Evolutionary conservation across 345 rosid genomes (phyloP).

Genomic region (Punica granatum): DNA sequence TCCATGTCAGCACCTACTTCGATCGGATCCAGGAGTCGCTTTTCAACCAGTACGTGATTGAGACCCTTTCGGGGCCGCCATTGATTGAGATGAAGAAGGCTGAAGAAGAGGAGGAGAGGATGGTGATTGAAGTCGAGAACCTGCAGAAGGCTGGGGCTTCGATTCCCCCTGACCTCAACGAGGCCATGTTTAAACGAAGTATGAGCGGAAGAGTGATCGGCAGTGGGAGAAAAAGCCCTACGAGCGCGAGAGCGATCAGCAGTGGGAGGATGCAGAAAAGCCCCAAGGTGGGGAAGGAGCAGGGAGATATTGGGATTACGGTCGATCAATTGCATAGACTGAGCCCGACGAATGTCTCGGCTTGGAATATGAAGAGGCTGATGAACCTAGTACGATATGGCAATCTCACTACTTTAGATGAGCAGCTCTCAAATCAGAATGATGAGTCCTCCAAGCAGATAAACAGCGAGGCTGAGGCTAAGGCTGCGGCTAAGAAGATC

Average conservation of each 20-base stretch:
- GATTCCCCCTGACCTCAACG: slow-evolving; percentile 10
- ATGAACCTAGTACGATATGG: slow-evolving; percentile 55
- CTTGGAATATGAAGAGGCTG: slow-evolving; percentile 73
- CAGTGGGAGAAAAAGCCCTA: slow-evolving; percentile 13
- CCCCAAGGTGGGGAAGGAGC: slow-evolving; percentile 23
- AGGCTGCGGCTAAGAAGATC: slow-evolving; percentile 15
- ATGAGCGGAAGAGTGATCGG: not conserved
- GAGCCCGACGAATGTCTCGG: slow-evolving; percentile 53
- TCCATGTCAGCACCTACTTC: slow-evolving; percentile 65
- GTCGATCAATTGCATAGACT: slow-evolving; percentile 45
- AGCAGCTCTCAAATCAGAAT: slow-evolving; percentile 34
- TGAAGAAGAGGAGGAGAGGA: slow-evolving; percentile 45
- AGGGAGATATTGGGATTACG: slow-evolving; percentile 34
- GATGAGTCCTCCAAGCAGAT: slow-evolving; percentile 38
- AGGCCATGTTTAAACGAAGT: not conserved
- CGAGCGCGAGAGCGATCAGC: not conserved
- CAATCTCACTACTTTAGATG: slow-evolving; percentile 51
- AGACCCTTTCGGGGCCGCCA: slow-evolving; percentile 59
- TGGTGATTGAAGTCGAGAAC: slow-evolving; percentile 30
- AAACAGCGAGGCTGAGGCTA: slow-evolving; percentile 23
- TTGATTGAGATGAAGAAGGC: slow-evolving; percentile 38
- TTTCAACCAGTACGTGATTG: slow-evolving; percentile 60
- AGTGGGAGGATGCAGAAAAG: slow-evolving; percentile 19
- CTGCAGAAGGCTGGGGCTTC: slow-evolving; percentile 26
- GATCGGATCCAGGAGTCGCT: slow-evolving; percentile 69